Base-by-base conservation (phyloP, 495 filamentous ascomycete species). In the Delitschia confertaspora region DNA sequence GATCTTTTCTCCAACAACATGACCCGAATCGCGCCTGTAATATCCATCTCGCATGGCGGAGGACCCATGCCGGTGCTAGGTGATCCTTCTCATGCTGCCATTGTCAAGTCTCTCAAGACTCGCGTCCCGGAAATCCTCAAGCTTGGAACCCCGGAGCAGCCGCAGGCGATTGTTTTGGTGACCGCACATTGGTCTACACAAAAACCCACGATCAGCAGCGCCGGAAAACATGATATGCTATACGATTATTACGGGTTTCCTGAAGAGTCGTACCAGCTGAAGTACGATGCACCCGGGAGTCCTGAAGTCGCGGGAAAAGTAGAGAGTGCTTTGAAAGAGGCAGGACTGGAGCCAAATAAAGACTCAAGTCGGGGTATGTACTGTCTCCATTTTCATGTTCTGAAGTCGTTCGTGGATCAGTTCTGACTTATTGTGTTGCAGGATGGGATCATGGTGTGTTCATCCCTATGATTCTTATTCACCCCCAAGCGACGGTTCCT, bases 171-270 rank as follows among this genome's bases (percentile, higher is more conserved):
- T 33, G 59, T 67, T 13, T 37, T 69, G 16, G 55, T 67, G 5
- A 69, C 65, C 6, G 65, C 65, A 21, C 65, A 69, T 51, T 69
- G 65, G 65, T 58, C 43, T 7, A 56, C 58, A 25, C 39, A 50
- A 11, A 36, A 47, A 5, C 60, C 59, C 3, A 62, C 62, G 14
- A 64, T 69, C 41, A 59, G 53, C 13, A 60, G 51, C 30, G 63
- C 31, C 1, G 49, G 50, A 31, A 58, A 59, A 26, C 65, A 61
- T 43, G 38, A 56, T 24, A 51, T 69, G 13, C 47, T 45, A n/a
- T 69, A 66, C 42, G 66, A 69, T 47, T 69, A 66, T 50, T 56
- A 52, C 36, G 63, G 63, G 19, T 67, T 69, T 41, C 66, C 64
- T 19, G 32, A 49, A 7, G 63, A 64, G 45, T 40, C 57, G 16